Base-by-base conservation (phyloP, 2,329 filamentous ascomycete species). In the Pezicula neosporulosa region DNA sequence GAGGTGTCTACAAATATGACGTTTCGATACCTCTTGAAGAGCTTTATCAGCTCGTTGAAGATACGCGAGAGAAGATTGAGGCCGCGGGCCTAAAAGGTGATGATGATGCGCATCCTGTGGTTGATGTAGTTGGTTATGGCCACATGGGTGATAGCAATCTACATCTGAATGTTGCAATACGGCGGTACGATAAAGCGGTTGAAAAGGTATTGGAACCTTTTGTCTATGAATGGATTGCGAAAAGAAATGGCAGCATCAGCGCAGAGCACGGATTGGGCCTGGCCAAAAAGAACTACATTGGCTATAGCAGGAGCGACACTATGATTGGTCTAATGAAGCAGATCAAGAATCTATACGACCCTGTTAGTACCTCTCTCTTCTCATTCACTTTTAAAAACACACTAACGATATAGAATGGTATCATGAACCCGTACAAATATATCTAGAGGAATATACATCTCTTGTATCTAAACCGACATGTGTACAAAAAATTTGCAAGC, bases 341-440 rank as follows among this genome's bases (percentile, higher is more conserved):
- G 73, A 84, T 97, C 68, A 99, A 99, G 80, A 80, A 86, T 53
- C 75, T 96, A 16, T 99, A 95, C 70, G 94, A 99, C 72, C 94
- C 92, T 65, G 91, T 96, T 74, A 83, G 90, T 72, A 39, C 33
- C 38, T 13, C 28, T 15, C 10, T 38, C 37, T 19, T 28, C 6
- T 10, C 13, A 5, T n/a, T 15, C 24, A 24, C 24, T 18, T 15
- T 33, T 61, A 7, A 7, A 33, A 33, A 1, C 4, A 18, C 45
- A 35, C 61, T 68, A 50, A 70, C 35, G 37, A 56, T 57, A 19
- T 63, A 96, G 90, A 96, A 96, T 61, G 92, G 91, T 44, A 97
- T 97, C 71, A 95, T 97, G 90, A 97, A 97, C 73, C 93, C 93
- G 1, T 97, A 97, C 77, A 97, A 97, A 74, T 97, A 97, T 70